These are phyloP conservation scores for Boletus subcaerulescens DNA, from an alignment of 768 basidiomycete species.

Conservation along the genomic window DNA sequence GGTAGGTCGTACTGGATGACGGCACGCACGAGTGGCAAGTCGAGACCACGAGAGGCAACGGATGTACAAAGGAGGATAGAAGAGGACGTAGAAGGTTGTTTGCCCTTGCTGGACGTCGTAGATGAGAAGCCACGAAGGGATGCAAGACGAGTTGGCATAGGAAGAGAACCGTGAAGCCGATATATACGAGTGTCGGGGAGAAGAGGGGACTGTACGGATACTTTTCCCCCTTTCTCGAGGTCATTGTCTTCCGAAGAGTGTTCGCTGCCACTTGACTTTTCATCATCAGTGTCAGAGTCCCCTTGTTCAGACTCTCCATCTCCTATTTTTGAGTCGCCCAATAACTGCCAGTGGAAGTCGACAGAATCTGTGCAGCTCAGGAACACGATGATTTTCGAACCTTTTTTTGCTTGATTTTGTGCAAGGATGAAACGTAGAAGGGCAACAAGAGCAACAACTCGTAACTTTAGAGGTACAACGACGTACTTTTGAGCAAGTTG, in stretches of 20 bases:
- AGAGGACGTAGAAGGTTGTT: slow-evolving; percentile 35
- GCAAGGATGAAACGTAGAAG: slow-evolving; percentile 78
- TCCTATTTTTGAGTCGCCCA: slow-evolving; percentile 72
- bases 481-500: slow-evolving; percentile 92
- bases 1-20: slow-evolving; percentile 97
- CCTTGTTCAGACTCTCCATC: slow-evolving; percentile 25
- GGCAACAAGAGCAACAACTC: slow-evolving; percentile 88
- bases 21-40: slow-evolving; percentile 89
- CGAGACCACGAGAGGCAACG: slow-evolving; percentile 97
- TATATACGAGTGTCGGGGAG: slow-evolving; percentile 81
- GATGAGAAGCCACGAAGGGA: slow-evolving; percentile 82
- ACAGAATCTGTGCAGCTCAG: slow-evolving; percentile 97
- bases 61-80: slow-evolving; percentile 93
- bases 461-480: slow-evolving; percentile 86
- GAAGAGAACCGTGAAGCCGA: slow-evolving; percentile 90
- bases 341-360: slow-evolving; percentile 90
- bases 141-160: slow-evolving; percentile 72
- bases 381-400: slow-evolving; percentile 88
- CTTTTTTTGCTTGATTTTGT: slow-evolving; percentile 49
- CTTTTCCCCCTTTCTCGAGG: slow-evolving; percentile 33
- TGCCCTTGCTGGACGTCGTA: slow-evolving; percentile 30
- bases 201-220: slow-evolving; percentile 66
- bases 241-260: slow-evolving; percentile 24
- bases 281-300: slow-evolving; percentile 23
- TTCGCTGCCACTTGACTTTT: slow-evolving; percentile 26